Evolutionary conservation across 1,139 yeast genomes (phyloP), one percentile per base, ranked within the genome.

Genomic region (Hansenula sp.): DNA sequence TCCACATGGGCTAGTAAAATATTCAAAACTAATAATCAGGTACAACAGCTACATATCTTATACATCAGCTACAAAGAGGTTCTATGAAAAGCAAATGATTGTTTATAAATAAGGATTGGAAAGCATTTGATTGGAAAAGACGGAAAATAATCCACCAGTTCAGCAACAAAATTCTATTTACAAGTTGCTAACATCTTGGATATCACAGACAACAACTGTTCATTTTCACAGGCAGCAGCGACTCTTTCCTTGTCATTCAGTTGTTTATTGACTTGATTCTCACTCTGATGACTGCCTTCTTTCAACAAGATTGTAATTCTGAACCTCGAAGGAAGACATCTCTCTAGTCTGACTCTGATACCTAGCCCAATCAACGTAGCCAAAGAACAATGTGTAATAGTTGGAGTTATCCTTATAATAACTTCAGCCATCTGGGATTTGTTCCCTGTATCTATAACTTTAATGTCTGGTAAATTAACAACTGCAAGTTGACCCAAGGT

Each of bases 221-320:
- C 96, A 54, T 94, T 94, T 57, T 94, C 98, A 64, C 97, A 90
- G 0, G 99, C 99, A 16, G 98, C 98, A 22, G 97, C 96, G 1
- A 92, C 97, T 48, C 99, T 71, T 62, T 94, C 99, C 65, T 94
- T 94, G 60, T 94, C 99, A 59, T 92, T 92, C 47, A 94, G 74
- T 64, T 94, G 99, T 58, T 92, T 90, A 62, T 94, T 94, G 25
- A 94, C 98, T 57, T 92, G 98, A 50, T 77, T 78, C 59, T 94
- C 98, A 54, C 95, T 86, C 61, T 92, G 97, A 60, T 94, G 99
- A 1, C 96, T 79, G 1, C 97, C 97, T 53, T 87, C 87, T 55
- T 90, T 87, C 38, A 94, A 77, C 39, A 85, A 68, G 32, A 94
- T 85, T 16, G 79, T 75, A 43, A 89, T 79, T 50, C 98, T 71